A percentile compares a stretch with the other conserved stretches of the same genome.
phyloP scores from a whole-genome alignment of 257 asterid genomes.

The Petunia secreta region DNA sequence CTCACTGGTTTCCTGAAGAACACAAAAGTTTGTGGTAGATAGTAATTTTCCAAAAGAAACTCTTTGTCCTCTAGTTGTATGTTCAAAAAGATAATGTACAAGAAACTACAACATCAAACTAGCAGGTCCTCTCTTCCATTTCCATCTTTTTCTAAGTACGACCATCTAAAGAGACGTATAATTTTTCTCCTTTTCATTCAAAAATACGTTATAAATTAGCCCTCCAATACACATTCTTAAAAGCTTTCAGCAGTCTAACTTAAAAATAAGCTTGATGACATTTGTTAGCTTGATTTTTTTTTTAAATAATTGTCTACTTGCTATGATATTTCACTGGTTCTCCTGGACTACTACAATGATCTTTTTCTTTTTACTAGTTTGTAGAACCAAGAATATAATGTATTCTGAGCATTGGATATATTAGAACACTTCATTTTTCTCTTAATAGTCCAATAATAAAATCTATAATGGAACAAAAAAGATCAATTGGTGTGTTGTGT shows the following conservation, averaged over 20 bases:
- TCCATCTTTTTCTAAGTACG: neutral
- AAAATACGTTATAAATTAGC: neutral
- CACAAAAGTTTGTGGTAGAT: neutral
- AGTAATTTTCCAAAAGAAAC: neutral
- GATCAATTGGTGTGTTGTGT: neutral
- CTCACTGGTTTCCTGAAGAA: conserved; percentile 15
- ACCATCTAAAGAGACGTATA: neutral
- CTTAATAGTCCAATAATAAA: neutral
- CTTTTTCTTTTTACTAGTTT: neutral
- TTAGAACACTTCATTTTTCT: neutral
- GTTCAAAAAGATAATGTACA: neutral
- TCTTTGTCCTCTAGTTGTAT: neutral
- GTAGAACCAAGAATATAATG: neutral
- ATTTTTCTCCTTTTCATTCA: neutral
- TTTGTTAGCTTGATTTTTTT: conserved; percentile 7
- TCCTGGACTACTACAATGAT: neutral
- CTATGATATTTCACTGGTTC: neutral
- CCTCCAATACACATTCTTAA: neutral
- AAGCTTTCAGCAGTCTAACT: conserved; percentile 8
- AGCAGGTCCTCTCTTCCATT: neutral
- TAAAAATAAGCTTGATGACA: neutral
- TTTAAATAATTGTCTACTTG: neutral
- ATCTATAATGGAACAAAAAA: conserved; percentile 2
- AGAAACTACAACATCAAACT: conserved; percentile 2
- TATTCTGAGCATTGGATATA: neutral